Evolutionary conservation across 352 stramenopile genomes (phyloP), one percentile per base, ranked within the genome.

Genomic region (Globisporangium cystogenes): DNA sequence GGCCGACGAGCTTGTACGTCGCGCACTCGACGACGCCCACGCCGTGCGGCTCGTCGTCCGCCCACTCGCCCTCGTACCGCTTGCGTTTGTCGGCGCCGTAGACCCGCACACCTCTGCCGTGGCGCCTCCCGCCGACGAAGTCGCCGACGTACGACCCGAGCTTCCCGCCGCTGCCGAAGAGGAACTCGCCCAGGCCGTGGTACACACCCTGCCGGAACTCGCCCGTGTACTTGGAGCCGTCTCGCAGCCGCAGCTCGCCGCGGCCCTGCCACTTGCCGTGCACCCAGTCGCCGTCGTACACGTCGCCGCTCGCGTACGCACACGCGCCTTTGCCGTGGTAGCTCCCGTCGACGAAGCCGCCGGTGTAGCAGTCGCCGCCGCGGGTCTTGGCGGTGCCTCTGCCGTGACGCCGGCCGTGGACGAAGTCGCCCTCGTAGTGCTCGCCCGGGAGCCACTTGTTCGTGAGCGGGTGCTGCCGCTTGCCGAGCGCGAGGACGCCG

Each of bases 21-120:
- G 62, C 65, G 37, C 67, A 71, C 47, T 86, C 70, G 37, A 87
- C 60, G 4, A 86, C 67, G 2, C 78, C 81, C 16, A 73, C 60
- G 10, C 81, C 81, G 23, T 87, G 53, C 47, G 76, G 74, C 36
- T 74, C 65, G 48, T 88, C 75, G 21, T 89, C 58, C 10, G 48
- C 39, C 79, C 78, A 94, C 21, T 81, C 61, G 37, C 83, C 83
- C 55, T 94, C 81, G 54, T 92, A 94, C 31, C 55, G 55, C 40
- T 70, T 72, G 26, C 18, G 7, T 4, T n/a, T 31, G 0, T 61
- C 44, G 10, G 66, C 65, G 21, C 68, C 71, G 60, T 86, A 92
- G 24, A 76, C 62, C 7, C 83, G 76, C 11, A 75, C 48, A 16
- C 81, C 83, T 44, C 80, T 74, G 45, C 83, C 83, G 27, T 90